Evolutionary conservation across 2,329 filamentous ascomycete species (phyloP).

Genomic region (Fusarium ambrosium): DNA sequence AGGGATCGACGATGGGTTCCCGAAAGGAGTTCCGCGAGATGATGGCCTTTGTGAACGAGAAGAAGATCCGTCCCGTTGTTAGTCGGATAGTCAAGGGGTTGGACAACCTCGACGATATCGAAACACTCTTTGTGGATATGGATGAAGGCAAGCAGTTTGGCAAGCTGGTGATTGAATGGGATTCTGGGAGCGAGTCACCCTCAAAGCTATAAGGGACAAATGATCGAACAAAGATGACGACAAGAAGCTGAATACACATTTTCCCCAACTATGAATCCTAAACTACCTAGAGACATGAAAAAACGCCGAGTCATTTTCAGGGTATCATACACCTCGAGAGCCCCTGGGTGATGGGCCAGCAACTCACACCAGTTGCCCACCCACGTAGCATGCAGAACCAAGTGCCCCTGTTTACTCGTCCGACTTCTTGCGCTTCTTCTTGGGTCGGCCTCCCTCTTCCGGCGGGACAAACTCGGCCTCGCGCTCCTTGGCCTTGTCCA

Average conservation of each 20-base stretch:
- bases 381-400: constrained; percentile 30
- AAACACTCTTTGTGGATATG: constrained; percentile 89
- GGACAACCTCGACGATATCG: constrained; percentile 82
- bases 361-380: constrained; percentile 41
- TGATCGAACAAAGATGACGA: not conserved
- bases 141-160: constrained; percentile 89
- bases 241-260: constrained; percentile 9
- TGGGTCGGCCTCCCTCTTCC: constrained; percentile 76
- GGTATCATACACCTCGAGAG: constrained; percentile 49
- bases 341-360: constrained; percentile 25
- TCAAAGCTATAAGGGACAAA: not conserved
- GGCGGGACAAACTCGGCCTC: constrained; percentile 90
- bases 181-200: constrained; percentile 34
- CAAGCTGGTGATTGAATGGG: constrained; percentile 83
- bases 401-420: constrained; percentile 46
- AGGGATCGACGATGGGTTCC: constrained; percentile 92
- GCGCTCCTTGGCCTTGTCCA: constrained; percentile 87
- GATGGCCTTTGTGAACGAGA: constrained; percentile 82
- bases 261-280: constrained; percentile 25
- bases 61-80: constrained; percentile 82
- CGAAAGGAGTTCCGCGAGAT: constrained; percentile 91
- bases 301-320: constrained; percentile 46
- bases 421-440: constrained; percentile 74
- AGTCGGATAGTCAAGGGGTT: constrained; percentile 81
- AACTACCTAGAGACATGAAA: constrained; percentile 30